phyloP scores from a whole-genome alignment of 805 yeast genomes.

The Metschnikowia bowlesiae region DNA sequence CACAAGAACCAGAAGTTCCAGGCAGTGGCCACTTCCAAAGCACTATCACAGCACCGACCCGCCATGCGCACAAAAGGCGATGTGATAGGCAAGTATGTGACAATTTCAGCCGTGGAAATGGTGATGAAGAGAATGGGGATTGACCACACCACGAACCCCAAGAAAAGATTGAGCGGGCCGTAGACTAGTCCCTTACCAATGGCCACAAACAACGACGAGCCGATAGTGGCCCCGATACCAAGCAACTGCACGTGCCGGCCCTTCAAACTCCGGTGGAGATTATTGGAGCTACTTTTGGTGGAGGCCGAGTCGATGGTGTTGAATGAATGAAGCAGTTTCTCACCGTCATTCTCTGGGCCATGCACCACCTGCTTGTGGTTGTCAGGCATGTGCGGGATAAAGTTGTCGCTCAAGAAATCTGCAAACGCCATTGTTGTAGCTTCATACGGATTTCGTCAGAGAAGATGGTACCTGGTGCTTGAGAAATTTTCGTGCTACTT shows the following conservation, averaged over 20 bases:
- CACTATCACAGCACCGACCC: slow-evolving; percentile 71
- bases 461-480: neutral
- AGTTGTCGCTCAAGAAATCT: slow-evolving; percentile 12
- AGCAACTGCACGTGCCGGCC: slow-evolving; percentile 75
- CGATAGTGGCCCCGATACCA: slow-evolving; percentile 79
- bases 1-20: slow-evolving; percentile 78
- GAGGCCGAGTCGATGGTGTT: slow-evolving; percentile 8
- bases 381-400: slow-evolving; percentile 14
- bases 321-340: slow-evolving; percentile 2
- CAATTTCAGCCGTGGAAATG: slow-evolving; percentile 72
- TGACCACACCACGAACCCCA: slow-evolving; percentile 67
- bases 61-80: slow-evolving; percentile 76
- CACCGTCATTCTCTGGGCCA: neutral
- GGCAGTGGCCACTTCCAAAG: slow-evolving; percentile 70
- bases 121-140: slow-evolving; percentile 65
- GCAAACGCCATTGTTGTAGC: slow-evolving; percentile 3
- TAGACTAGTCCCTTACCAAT: slow-evolving; percentile 59
- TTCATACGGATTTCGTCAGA: neutral
- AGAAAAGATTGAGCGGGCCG: slow-evolving; percentile 65
- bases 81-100: slow-evolving; percentile 66
- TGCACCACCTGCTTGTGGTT: neutral
- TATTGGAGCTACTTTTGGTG: slow-evolving; percentile 11
- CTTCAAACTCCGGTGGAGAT: slow-evolving; percentile 43
- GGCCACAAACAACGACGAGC: slow-evolving; percentile 73
- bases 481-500: neutral